phyloP scores from a whole-genome alignment of 2,329 filamentous ascomycete genomes.

The Clonostachys sp. region DNA sequence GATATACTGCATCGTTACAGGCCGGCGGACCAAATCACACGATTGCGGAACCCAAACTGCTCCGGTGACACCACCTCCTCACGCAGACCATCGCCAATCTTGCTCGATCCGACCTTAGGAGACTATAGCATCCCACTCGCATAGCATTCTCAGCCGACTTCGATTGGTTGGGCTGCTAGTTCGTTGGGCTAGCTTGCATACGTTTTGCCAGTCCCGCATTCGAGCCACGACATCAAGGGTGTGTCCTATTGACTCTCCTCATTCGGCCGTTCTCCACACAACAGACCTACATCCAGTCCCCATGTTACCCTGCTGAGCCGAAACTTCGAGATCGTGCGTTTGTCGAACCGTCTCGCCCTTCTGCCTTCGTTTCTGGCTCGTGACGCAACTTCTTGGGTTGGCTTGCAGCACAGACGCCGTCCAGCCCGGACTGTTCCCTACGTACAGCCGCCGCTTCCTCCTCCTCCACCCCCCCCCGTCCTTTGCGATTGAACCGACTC shows the following conservation, averaged over 20 bases:
- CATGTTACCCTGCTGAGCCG: conserved; percentile 14
- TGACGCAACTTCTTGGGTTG: conserved; percentile 9
- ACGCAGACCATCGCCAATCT: not conserved
- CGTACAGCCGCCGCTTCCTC: too few species aligned
- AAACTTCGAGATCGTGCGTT: conserved; percentile 18
- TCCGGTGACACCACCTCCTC: not conserved
- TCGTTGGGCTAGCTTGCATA: conserved; percentile 29
- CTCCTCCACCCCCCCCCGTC: too few species aligned
- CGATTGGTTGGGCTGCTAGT: conserved; percentile 5
- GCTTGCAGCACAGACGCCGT: conserved; percentile 16
- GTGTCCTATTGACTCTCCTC: conserved; percentile 12
- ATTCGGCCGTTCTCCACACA: conserved; percentile 24
- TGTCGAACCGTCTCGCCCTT: conserved; percentile 18
- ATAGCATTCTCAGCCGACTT: not conserved
- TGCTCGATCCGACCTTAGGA: not conserved
- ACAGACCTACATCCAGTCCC: conserved; percentile 20
- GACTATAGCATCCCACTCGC: not conserved
- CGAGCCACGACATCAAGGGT: conserved; percentile 31
- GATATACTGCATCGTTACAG: too few species aligned
- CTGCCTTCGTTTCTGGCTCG: not conserved
- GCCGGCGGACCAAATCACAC: too few species aligned
- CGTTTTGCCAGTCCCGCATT: conserved; percentile 26
- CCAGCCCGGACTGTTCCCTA: not conserved
- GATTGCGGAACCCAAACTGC: too few species aligned
- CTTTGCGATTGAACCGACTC: too few species aligned